Conservation (phyloP, 2,329 filamentous ascomycete species). For the Ophiocordyceps australis region DNA sequence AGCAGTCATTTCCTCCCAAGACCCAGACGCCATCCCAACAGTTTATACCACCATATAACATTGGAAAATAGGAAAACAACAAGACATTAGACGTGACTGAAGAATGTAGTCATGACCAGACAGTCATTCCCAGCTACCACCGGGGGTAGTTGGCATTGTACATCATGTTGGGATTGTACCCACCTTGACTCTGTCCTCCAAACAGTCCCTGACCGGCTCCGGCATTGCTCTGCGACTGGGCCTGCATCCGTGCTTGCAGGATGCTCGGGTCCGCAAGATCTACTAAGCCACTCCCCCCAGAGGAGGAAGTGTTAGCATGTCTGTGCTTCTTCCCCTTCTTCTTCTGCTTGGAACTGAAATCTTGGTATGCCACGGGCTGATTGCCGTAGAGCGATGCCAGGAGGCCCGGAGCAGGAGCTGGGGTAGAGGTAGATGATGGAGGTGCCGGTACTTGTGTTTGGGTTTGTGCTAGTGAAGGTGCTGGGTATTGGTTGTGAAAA, state of each 20-base stretch:
- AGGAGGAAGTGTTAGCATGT: slow-evolving; percentile 99
- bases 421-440: slow-evolving; percentile 62
- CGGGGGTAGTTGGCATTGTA: slow-evolving; percentile 55
- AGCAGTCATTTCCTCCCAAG: slow-evolving; percentile 7
- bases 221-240: slow-evolving; percentile 64
- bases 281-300: slow-evolving; percentile 95
- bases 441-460: too few species aligned
- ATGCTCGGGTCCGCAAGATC: slow-evolving; percentile 99
- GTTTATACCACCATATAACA: too few species aligned
- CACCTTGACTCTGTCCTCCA: slow-evolving; percentile 80
- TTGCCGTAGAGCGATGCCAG: slow-evolving; percentile 81
- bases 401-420: slow-evolving; percentile 79
- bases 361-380: slow-evolving; percentile 74
- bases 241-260: slow-evolving; percentile 93
- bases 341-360: slow-evolving; percentile 92
- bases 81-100: too few species aligned
- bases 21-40: too few species aligned
- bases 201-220: slow-evolving; percentile 81
- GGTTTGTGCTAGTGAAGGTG: too few species aligned
- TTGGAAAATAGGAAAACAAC: slow-evolving; percentile 5
- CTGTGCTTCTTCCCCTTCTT: slow-evolving; percentile 99
- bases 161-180: slow-evolving; percentile 79
- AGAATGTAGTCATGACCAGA: too few species aligned
- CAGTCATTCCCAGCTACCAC: slow-evolving; percentile 30
- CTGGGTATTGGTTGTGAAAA: slow-evolving; percentile 71